Base-by-base conservation (phyloP, 176 grass and related monocot genomes). In the Rhynchospora breviuscula region DNA sequence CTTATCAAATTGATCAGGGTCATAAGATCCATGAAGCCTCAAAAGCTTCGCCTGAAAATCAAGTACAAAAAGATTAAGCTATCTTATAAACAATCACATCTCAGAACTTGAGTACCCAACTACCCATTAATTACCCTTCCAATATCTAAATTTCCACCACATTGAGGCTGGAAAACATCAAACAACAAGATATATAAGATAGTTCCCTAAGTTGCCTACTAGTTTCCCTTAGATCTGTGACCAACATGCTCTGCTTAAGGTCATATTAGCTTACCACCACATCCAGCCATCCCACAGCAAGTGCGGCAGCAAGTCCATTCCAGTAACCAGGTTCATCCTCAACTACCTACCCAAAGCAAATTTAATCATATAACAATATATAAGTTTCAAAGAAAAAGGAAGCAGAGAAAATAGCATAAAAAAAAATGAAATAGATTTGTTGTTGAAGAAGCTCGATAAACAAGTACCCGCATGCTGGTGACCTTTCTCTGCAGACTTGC, bases 241-340 rank as follows among this genome's bases (percentile, higher is more conserved):
- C 6, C 45, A 84, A 59, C 19, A 60, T 60, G 71, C 31, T 33
- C 63, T 66, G 57, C 14, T 63, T 17, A 63, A 63, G 63, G 63
- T 21, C 13, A 10, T 87, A 59, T 21, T 22, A 46, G 70, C 78
- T 54, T 98, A 95, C 95, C 89, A 98, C 95, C 59, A 86, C 81
- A 19, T 98, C 89, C 90, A 98, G 91, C 95, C 95, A 98, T 81
- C 95, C 95, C 85, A 95, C 91, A 25, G 95, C 87, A 83, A 98
- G 91, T 84, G 95, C 92, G 70, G 91, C 84, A 78, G 95, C 89
- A 70, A 98, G 85, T 86, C 86, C 88, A 74, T 90, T 88, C 95
- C 95, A 98, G 79, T 98, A 98, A 86, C 93, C 92, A 89, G 84
- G 68, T 60, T 98, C 91, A 89, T 95, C 88, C 89, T 98, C 95